Conservation (phyloP, 306 rosid species). For the Medicago ruthenica region DNA sequence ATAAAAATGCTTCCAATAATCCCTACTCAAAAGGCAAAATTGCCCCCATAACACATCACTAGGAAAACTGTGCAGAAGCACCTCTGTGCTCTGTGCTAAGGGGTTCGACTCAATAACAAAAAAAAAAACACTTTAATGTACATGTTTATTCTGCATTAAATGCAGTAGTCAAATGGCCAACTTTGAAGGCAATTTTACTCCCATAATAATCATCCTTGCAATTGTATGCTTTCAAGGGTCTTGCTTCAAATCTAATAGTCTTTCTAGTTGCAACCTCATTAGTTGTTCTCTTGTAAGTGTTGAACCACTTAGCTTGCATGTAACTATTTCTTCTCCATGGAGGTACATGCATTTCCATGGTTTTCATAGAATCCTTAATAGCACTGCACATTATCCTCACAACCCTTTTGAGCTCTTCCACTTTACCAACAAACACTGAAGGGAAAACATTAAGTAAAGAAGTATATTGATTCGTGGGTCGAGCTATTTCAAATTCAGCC, state of each 20-base stretch:
- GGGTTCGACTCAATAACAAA: constrained; percentile 2
- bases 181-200: constrained; percentile 47
- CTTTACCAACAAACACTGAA: constrained; percentile 60
- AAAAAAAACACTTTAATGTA: neutral
- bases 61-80: constrained; percentile 24
- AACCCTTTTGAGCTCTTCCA: constrained; percentile 63
- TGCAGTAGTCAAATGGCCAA: constrained; percentile 62
- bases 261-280: constrained; percentile 48
- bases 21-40: constrained; percentile 21
- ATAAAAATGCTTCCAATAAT: neutral
- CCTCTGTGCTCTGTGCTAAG: constrained; percentile 11
- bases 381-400: constrained; percentile 72
- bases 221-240: constrained; percentile 28
- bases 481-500: constrained; percentile 74
- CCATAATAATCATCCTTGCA: constrained; percentile 59
- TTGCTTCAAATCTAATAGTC: constrained; percentile 53
- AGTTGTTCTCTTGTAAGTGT: constrained; percentile 68
- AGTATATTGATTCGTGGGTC: constrained; percentile 63
- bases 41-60: neutral
- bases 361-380: constrained; percentile 68
- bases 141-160: constrained; percentile 23
- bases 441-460: constrained; percentile 69
- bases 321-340: constrained; percentile 88
- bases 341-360: constrained; percentile 58
- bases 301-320: constrained; percentile 83